phyloP scores from a whole-genome alignment of 495 filamentous ascomycete species.

The Chaetomidium leptoderma region DNA sequence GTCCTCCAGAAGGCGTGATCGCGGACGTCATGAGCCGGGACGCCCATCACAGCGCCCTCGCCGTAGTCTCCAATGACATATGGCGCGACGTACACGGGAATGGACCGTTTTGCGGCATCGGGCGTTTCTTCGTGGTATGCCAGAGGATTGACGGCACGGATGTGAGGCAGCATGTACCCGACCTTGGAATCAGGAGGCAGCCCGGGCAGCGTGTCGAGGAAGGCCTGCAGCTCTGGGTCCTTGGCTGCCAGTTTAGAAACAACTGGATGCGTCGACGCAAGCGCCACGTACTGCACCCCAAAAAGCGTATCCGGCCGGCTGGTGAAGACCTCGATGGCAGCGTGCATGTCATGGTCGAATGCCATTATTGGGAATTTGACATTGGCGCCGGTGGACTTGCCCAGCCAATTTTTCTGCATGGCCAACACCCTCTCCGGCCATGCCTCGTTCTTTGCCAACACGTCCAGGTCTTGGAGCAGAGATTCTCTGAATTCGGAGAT shows the following conservation, averaged over 20 bases:
- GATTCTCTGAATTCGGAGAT: slow-evolving; percentile 74
- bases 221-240: slow-evolving; percentile 58
- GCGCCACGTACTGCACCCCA: slow-evolving; percentile 77
- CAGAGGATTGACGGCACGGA: slow-evolving; percentile 65
- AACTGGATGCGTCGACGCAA: slow-evolving; percentile 70
- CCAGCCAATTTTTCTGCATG: slow-evolving; percentile 89
- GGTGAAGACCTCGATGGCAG: slow-evolving; percentile 69
- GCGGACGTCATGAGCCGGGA: slow-evolving; percentile 75
- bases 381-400: slow-evolving; percentile 67
- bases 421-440: slow-evolving; percentile 80
- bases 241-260: slow-evolving; percentile 56
- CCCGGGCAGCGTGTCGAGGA: slow-evolving; percentile 58
- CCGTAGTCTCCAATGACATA: slow-evolving; percentile 88
- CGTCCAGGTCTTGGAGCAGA: slow-evolving; percentile 68
- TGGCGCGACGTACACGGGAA: slow-evolving; percentile 76
- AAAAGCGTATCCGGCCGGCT: slow-evolving; percentile 80
- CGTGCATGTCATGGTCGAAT: slow-evolving; percentile 31
- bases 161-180: slow-evolving; percentile 59
- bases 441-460: slow-evolving; percentile 52
- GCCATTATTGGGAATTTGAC: slow-evolving; percentile 61
- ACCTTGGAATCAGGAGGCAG: slow-evolving; percentile 68
- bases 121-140: slow-evolving; percentile 50
- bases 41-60: slow-evolving; percentile 88
- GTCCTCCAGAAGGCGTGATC: slow-evolving; percentile 77
- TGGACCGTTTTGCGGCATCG: slow-evolving; percentile 45